phyloP scores from a whole-genome alignment of 1,284 basidiomycete species.

The Rhizoctonia solani region DNA sequence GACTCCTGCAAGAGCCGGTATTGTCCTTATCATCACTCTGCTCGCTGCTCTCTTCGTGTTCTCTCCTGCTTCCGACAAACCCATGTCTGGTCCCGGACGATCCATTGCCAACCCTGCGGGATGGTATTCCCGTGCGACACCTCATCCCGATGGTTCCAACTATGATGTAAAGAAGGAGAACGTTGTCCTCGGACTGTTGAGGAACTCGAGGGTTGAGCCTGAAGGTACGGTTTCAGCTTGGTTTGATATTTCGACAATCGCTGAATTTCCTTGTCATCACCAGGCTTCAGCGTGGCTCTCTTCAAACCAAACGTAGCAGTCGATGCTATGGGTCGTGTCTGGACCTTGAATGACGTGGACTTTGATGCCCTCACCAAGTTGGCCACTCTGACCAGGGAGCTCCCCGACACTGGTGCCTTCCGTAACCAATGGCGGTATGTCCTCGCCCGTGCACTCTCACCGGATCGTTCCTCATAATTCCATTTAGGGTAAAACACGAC shows the following conservation, averaged over 20 bases:
- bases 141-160: constrained; percentile 18
- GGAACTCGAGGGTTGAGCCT: constrained; percentile 20
- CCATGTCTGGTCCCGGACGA: background rate
- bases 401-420: constrained; percentile 48
- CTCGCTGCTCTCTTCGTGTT: background rate
- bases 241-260: background rate
- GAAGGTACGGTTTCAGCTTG: background rate
- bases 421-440: constrained; percentile 50
- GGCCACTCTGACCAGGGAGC: constrained; percentile 42
- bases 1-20: constrained; percentile 26
- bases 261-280: background rate
- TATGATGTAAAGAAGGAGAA: constrained; percentile 29
- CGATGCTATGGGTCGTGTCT: constrained; percentile 49
- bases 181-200: constrained; percentile 10
- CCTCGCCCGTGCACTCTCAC: background rate
- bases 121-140: constrained; percentile 25
- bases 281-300: constrained; percentile 50
- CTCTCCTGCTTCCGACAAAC: background rate
- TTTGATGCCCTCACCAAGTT: constrained; percentile 47
- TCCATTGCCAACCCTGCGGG: constrained; percentile 13
- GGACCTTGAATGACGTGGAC: constrained; percentile 46
- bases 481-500: constrained; percentile 22
- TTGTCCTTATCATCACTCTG: background rate
- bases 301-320: constrained; percentile 51
- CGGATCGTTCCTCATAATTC: background rate